Conservation (phyloP, 1,139 yeast genomes). For the Pneumocystis wakefieldiae region DNA sequence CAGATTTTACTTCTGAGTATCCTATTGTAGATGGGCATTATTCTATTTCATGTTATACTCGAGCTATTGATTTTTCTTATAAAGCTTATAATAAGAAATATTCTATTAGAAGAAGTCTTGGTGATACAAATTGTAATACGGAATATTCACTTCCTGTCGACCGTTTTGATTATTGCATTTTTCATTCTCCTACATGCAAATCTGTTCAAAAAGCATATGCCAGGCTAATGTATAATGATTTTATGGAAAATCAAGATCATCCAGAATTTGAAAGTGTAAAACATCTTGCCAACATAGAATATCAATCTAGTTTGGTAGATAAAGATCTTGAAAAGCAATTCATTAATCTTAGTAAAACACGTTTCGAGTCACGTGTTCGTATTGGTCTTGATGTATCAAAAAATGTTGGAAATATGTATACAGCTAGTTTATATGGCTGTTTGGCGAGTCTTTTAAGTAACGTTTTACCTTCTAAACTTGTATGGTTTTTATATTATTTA, state of each 20-base stretch:
- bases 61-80: constrained; percentile 83
- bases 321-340: constrained; percentile 73
- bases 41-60: constrained; percentile 84
- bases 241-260: constrained; percentile 50
- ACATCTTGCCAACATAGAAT: constrained; percentile 46
- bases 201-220: constrained; percentile 87
- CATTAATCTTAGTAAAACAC: constrained; percentile 61
- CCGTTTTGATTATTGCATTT: constrained; percentile 83
- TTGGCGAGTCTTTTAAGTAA: constrained; percentile 65
- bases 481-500: constrained; percentile 26
- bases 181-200: constrained; percentile 98
- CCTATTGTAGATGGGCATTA: constrained; percentile 97
- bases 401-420: constrained; percentile 96
- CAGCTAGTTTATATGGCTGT: constrained; percentile 85
- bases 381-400: constrained; percentile 83
- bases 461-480: constrained; percentile 59
- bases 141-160: constrained; percentile 28
- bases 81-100: constrained; percentile 69
- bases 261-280: constrained; percentile 32
- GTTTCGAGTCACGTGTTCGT: constrained; percentile 51
- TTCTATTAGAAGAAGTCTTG: constrained; percentile 27
- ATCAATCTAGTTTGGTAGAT: constrained; percentile 69
- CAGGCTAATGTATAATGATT: constrained; percentile 81
- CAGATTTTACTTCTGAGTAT: constrained; percentile 90
- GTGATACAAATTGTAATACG: constrained; percentile 16